Conservation (phyloP, 1,284 basidiomycete species). For the Austroboletus olivaceoglutinosus region DNA sequence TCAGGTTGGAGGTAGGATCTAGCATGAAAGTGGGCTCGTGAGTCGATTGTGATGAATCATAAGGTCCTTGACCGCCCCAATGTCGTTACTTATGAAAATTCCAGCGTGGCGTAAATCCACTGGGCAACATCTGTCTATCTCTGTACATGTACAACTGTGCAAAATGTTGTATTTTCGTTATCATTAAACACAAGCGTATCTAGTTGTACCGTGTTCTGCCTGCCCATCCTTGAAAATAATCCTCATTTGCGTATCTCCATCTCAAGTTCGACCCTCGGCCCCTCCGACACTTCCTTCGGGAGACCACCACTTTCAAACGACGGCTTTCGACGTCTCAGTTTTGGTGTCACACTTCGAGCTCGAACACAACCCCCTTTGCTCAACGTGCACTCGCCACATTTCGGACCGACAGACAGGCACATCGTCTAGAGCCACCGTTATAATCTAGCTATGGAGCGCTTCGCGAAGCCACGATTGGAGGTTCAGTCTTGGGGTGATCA, state of each 20-base stretch:
- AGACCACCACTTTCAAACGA: constrained; percentile 12
- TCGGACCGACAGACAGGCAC: constrained; percentile 80
- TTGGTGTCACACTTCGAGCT: constrained; percentile 44
- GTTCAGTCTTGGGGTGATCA: constrained; percentile 58
- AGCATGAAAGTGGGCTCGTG: no score
- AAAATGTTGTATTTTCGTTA: no score
- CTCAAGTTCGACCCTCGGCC: constrained; percentile 39
- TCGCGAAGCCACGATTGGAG: constrained; percentile 89
- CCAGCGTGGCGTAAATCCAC: no score
- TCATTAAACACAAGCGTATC: no score
- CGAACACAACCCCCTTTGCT: constrained; percentile 55
- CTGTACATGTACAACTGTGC: no score
- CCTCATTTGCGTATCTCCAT: constrained; percentile 33
- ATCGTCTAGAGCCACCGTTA: constrained; percentile 52
- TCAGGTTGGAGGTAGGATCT: no score
- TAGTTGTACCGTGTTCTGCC: no score
- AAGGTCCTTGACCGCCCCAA: no score
- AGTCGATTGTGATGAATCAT: no score
- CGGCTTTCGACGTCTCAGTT: constrained; percentile 30
- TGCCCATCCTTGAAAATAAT: no score
- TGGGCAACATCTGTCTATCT: no score
- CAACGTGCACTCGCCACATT: constrained; percentile 75
- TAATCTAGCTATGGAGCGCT: constrained; percentile 78
- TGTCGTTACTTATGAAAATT: no score
- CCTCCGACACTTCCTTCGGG: constrained; percentile 2